These are phyloP conservation scores for Beauveria bassiana DNA, from an alignment of 2,329 filamentous ascomycete genomes.

Conservation along the genomic window DNA sequence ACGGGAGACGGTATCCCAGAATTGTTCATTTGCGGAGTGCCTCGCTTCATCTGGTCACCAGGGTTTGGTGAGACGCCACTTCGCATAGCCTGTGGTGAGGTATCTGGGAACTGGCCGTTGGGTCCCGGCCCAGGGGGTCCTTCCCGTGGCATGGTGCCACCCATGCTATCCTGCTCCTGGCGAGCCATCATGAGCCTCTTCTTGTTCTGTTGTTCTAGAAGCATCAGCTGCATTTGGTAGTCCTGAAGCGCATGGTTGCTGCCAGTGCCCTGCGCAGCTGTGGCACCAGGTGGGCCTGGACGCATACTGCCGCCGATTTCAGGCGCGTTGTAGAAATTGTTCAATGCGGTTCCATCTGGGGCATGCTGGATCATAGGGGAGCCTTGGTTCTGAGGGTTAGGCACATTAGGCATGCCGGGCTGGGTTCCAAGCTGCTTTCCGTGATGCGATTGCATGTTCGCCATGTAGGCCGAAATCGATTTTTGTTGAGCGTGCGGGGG, in stretches of 20 bases:
- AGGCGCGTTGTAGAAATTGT: slow-evolving; percentile 54
- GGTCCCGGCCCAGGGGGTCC: slow-evolving; percentile 46
- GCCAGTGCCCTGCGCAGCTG: slow-evolving; percentile 34
- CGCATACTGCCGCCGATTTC: slow-evolving; percentile 57
- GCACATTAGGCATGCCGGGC: slow-evolving; percentile 61
- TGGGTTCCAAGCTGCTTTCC: slow-evolving; percentile 74
- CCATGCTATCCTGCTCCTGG: slow-evolving; percentile 61
- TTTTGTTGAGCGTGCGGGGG: slow-evolving; percentile 63
- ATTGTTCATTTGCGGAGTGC: slow-evolving; percentile 64
- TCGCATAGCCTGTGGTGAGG: slow-evolving; percentile 61
- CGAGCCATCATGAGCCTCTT: slow-evolving; percentile 78
- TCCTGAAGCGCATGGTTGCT: slow-evolving; percentile 79
- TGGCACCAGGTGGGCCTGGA: slow-evolving; percentile 38
- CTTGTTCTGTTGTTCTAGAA: slow-evolving; percentile 82
- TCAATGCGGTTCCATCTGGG: slow-evolving; percentile 53
- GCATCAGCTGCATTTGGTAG: slow-evolving; percentile 85
- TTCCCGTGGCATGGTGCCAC: slow-evolving; percentile 39
- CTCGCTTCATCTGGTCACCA: slow-evolving; percentile 70
- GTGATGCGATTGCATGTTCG: slow-evolving; percentile 76
- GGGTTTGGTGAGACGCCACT: slow-evolving; percentile 70
- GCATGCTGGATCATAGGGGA: slow-evolving; percentile 76
- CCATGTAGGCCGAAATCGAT: slow-evolving; percentile 79
- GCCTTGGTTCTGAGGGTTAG: slow-evolving; percentile 65
- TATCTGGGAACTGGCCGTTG: slow-evolving; percentile 60
- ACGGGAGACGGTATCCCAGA: slow-evolving; percentile 63